Percentiles rank a stretch among this genome's conserved stretches.
These are phyloP conservation scores for Verticillium tricorpus DNA, from an alignment of 2,329 filamentous ascomycete species.

Conservation along the genomic window DNA sequence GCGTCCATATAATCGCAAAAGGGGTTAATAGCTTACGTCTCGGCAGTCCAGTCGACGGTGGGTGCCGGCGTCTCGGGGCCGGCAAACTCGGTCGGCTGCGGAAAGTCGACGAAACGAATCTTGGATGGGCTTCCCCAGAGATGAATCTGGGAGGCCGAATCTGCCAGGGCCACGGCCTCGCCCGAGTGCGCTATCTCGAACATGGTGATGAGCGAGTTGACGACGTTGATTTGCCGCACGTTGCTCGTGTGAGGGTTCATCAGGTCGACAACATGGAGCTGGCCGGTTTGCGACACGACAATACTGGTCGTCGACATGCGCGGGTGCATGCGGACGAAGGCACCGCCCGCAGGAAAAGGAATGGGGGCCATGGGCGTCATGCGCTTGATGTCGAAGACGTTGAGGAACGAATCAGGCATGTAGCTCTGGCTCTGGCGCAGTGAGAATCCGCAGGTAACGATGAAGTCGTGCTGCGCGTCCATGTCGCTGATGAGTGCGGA, in stretches of 20 bases:
- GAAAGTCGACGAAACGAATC: constrained; percentile 79
- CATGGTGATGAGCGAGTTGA: constrained; percentile 68
- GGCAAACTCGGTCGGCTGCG: constrained; percentile 72
- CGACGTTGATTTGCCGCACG: constrained; percentile 70
- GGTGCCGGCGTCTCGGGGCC: constrained; percentile 56
- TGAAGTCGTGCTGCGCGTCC: constrained; percentile 92
- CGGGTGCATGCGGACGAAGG: constrained; percentile 94
- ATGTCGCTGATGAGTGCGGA: constrained; percentile 89
- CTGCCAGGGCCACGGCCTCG: constrained; percentile 76
- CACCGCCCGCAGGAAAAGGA: constrained; percentile 85
- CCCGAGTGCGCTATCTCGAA: constrained; percentile 86
- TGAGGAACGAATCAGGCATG: constrained; percentile 87
- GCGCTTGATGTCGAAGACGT: constrained; percentile 93
- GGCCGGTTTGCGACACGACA: constrained; percentile 84
- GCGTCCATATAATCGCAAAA: too few species aligned
- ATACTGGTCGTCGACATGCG: constrained; percentile 93
- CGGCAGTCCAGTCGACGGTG: constrained; percentile 63
- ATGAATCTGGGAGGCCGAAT: constrained; percentile 73
- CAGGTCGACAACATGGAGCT: constrained; percentile 93
- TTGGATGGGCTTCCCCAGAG: constrained; percentile 87
- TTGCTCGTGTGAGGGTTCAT: constrained; percentile 89
- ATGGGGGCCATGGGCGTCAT: constrained; percentile 84
- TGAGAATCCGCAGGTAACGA: constrained; percentile 93
- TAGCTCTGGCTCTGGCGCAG: constrained; percentile 67
- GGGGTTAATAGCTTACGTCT: constrained; percentile 50